Conservation (phyloP, 176 grass and related monocot species). For the Zoysia japonica region DNA sequence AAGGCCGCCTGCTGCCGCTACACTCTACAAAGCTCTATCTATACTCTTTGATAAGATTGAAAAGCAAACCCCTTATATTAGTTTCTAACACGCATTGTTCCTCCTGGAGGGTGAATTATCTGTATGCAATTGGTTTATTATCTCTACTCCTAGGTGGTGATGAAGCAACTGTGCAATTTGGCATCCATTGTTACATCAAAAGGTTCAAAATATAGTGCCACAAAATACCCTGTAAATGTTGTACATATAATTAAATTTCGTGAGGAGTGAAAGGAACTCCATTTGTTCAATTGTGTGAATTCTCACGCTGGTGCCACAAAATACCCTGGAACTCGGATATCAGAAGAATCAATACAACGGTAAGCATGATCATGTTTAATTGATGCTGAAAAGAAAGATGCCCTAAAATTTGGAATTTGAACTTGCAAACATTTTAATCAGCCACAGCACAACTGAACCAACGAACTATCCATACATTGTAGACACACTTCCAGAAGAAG, state of each 20-base stretch:
- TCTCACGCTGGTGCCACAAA: neutral
- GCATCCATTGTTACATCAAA: conserved; percentile 33
- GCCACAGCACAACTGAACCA: conserved; percentile 24
- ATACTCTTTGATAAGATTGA: conserved; percentile 60
- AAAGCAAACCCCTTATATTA: conserved; percentile 14
- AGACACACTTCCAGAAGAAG: conserved; percentile 35
- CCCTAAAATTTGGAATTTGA: neutral
- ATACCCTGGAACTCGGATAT: neutral
- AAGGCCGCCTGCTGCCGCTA: conserved; percentile 57
- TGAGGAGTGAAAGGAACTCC: conserved; percentile 32
- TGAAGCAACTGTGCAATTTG: conserved; percentile 41
- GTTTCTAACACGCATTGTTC: conserved; percentile 19
- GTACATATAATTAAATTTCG: conserved; percentile 40
- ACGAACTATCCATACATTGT: conserved; percentile 37
- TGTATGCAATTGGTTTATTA: conserved; percentile 15
- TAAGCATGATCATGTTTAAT: neutral
- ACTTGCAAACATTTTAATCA: conserved; percentile 10
- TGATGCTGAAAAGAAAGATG: no score
- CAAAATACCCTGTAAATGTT: conserved; percentile 46
- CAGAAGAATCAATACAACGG: neutral
- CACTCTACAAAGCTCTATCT: conserved; percentile 71
- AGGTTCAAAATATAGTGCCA: conserved; percentile 20
- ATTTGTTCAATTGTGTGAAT: conserved; percentile 37
- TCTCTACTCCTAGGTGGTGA: conserved; percentile 10
- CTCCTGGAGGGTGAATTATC: conserved; percentile 10